Conservation (phyloP, 116 monocot genomes). For the Posidonia oceanica region DNA sequence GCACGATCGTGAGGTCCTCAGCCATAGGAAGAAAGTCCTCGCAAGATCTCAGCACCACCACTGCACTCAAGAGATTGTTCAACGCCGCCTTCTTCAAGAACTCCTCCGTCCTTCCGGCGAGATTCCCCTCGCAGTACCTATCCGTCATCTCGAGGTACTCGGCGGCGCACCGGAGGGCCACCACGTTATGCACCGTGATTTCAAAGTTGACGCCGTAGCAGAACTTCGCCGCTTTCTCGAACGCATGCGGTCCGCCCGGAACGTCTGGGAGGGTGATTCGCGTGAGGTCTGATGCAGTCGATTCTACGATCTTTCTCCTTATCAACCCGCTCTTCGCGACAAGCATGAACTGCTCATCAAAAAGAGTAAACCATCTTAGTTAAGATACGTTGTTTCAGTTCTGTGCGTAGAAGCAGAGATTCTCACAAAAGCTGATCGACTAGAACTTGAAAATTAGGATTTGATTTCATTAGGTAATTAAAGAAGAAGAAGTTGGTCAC, state of each 20-base stretch:
- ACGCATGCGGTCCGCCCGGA: slow-evolving; percentile 72
- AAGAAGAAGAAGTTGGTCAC: slow-evolving; percentile 11
- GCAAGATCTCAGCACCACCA: slow-evolving; percentile 60
- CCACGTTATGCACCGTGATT: slow-evolving; percentile 72
- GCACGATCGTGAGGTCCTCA: slow-evolving; percentile 53
- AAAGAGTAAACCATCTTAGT: no score
- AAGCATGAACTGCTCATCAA: slow-evolving; percentile 41
- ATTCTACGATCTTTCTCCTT: slow-evolving; percentile 41
- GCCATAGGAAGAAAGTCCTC: slow-evolving; percentile 44
- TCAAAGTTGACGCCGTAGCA: slow-evolving; percentile 89
- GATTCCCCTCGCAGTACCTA: slow-evolving; percentile 32
- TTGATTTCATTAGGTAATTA: no score
- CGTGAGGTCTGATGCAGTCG: slow-evolving; percentile 21
- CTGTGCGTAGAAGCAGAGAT: no score
- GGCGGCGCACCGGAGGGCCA: slow-evolving; percentile 63
- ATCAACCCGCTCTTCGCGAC: slow-evolving; percentile 74
- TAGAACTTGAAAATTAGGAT: no score
- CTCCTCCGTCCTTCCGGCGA: slow-evolving; percentile 53
- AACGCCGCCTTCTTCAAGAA: slow-evolving; percentile 74
- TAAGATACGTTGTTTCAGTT: no score
- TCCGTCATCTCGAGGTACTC: slow-evolving; percentile 89
- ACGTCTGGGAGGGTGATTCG: slow-evolving; percentile 40
- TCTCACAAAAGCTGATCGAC: no score
- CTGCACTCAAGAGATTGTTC: slow-evolving; percentile 49
- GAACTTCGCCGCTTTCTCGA: slow-evolving; percentile 75